Conservation (phyloP, 768 basidiomycete species). For the Serendipita vermifera region DNA sequence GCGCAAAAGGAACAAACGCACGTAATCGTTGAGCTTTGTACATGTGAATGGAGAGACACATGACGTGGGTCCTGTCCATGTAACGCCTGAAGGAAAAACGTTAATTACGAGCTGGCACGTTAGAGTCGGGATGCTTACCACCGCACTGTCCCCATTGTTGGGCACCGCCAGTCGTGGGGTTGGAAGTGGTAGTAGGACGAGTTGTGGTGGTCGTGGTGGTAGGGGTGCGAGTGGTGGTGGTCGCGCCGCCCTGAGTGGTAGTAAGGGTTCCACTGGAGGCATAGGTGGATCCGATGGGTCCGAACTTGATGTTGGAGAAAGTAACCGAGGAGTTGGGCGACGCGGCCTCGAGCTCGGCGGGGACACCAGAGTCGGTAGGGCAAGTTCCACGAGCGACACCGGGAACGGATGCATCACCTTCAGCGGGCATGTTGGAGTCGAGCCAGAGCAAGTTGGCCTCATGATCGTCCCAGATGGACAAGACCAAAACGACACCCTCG, state of each 20-base stretch:
- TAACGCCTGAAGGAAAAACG: too few relatives aligned
- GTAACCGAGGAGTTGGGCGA: constrained; percentile 32
- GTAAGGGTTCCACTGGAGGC: constrained; percentile 15
- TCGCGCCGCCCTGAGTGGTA: too few relatives aligned
- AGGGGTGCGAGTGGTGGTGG: constrained; percentile 4
- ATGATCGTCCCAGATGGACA: constrained; percentile 44
- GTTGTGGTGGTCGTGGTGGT: background rate
- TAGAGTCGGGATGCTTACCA: too few relatives aligned
- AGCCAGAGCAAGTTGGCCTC: constrained; percentile 45
- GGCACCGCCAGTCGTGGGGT: constrained; percentile 7
- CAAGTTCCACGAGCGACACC: constrained; percentile 41
- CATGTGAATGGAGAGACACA: too few relatives aligned
- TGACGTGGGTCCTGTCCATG: too few relatives aligned
- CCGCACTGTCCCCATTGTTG: too few relatives aligned
- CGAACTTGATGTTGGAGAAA: constrained; percentile 44
- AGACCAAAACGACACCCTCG: constrained; percentile 36
- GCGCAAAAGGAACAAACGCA: too few relatives aligned
- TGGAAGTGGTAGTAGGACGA: constrained; percentile 7
- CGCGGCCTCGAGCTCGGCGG: constrained; percentile 31
- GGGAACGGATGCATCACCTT: constrained; percentile 23
- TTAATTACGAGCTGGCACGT: too few relatives aligned
- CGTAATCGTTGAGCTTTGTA: too few relatives aligned
- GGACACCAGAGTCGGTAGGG: constrained; percentile 35
- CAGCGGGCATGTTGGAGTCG: constrained; percentile 37
- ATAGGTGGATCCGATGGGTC: constrained; percentile 37